Conservation (phyloP, 2,329 filamentous ascomycete genomes). For the Claviceps humidiphila region DNA sequence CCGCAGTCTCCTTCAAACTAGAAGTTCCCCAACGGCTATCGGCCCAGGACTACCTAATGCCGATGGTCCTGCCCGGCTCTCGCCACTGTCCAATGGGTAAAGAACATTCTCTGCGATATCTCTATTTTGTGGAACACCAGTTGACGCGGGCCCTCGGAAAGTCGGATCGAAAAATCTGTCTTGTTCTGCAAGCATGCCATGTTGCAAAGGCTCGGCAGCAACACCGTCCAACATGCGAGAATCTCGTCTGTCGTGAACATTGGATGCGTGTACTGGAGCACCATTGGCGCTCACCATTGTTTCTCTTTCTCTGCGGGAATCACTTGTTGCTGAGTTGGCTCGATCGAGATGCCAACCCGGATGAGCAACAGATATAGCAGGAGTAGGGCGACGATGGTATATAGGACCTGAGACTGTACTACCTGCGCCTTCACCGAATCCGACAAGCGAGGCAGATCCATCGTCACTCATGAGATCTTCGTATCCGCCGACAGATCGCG, state of each 20-base stretch:
- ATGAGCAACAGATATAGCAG: slow-evolving; percentile 24
- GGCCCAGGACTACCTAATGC: slow-evolving; percentile 31
- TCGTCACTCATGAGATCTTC: slow-evolving; percentile 77
- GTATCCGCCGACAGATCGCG: slow-evolving; percentile 35
- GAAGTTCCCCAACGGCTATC: slow-evolving; percentile 40
- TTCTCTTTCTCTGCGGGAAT: slow-evolving; percentile 25
- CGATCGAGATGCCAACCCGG: slow-evolving; percentile 34
- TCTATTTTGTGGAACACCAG: slow-evolving; percentile 18
- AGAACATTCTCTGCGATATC: slow-evolving; percentile 54
- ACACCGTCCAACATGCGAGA: slow-evolving; percentile 56
- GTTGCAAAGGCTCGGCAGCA: slow-evolving; percentile 38
- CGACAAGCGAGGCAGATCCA: slow-evolving; percentile 69
- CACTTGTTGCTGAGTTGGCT: slow-evolving; percentile 38
- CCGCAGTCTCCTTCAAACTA: slow-evolving; percentile 42
- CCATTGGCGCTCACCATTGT: slow-evolving; percentile 21
- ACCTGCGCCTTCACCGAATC: slow-evolving; percentile 83
- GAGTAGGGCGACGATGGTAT: slow-evolving; percentile 39
- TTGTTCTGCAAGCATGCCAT: slow-evolving; percentile 35
- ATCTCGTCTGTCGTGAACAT: slow-evolving; percentile 40
- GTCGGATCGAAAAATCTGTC: slow-evolving; percentile 52
- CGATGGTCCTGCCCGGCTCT: slow-evolving; percentile 24
- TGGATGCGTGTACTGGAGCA: slow-evolving; percentile 31
- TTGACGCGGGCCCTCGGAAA: slow-evolving; percentile 40
- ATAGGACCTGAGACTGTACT: slow-evolving; percentile 73
- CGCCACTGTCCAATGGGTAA: slow-evolving; percentile 40